Percentiles rank a stretch among this genome's conserved stretches.
Evolutionary conservation across 257 asterid genomes (phyloP).

Genomic region (Solanum paucissectum): DNA sequence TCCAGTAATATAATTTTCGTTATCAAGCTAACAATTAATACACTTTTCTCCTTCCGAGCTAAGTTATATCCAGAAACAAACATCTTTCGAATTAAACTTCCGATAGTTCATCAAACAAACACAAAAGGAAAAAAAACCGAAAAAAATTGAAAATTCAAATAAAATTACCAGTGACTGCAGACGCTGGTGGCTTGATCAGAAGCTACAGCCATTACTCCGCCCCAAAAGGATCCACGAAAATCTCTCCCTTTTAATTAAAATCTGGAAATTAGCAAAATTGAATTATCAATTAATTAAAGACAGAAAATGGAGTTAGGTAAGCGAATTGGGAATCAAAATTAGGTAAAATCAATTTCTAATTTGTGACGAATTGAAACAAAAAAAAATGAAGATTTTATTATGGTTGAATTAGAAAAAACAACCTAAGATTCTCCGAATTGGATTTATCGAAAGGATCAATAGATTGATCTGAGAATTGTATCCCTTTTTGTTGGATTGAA

Average conservation of each 20-base stretch:
- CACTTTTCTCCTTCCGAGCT: not conserved
- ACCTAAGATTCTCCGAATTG: constrained; percentile 1
- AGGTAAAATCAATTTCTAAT: not conserved
- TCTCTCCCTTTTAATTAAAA: not conserved
- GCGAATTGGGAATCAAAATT: not conserved
- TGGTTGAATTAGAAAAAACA: not conserved
- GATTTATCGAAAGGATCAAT: not conserved
- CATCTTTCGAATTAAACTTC: not conserved
- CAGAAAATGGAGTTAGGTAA: not conserved
- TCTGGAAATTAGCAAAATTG: not conserved
- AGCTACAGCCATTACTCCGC: constrained; percentile 47
- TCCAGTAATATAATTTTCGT: not conserved
- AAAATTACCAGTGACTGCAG: constrained; percentile 70
- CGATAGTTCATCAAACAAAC: not conserved
- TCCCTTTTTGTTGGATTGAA: not conserved
- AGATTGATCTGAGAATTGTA: not conserved
- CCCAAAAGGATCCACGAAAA: not conserved
- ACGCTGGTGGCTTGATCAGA: constrained; percentile 59
- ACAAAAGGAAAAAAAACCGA: not conserved
- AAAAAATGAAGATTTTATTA: not conserved
- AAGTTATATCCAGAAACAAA: not conserved
- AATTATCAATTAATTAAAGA: not conserved
- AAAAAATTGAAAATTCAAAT: not conserved
- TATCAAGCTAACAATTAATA: not conserved
- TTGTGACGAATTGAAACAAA: not conserved